phyloP scores from a whole-genome alignment of 1,284 basidiomycete species.

The Tilletia indica region DNA sequence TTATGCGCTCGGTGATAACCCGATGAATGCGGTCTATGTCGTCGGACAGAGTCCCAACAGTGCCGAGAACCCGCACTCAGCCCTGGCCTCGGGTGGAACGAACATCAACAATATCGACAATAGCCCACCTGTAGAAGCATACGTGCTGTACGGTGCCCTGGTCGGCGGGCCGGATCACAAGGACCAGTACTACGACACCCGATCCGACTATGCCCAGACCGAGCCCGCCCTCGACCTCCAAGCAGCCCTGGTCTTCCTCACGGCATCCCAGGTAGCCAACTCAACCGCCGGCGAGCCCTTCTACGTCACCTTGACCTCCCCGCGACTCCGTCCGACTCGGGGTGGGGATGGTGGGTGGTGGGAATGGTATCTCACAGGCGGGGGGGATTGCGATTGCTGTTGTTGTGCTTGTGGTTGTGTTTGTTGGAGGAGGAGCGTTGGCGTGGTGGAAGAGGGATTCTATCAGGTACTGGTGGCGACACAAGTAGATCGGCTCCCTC shows the following conservation, averaged over 20 bases:
- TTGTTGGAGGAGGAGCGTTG: slow-evolving; percentile 52
- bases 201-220: slow-evolving; percentile 76
- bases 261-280: slow-evolving; percentile 70
- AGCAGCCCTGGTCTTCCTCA: slow-evolving; percentile 77
- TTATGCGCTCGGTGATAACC: slow-evolving; percentile 80
- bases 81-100: slow-evolving; percentile 75
- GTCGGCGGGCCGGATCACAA: slow-evolving; percentile 78
- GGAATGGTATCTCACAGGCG: slow-evolving; percentile 59
- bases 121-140: slow-evolving; percentile 68
- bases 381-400: slow-evolving; percentile 64
- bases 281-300: slow-evolving; percentile 70
- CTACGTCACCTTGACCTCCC: slow-evolving; percentile 72
- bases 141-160: slow-evolving; percentile 80
- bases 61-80: slow-evolving; percentile 82
- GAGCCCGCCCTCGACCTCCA: slow-evolving; percentile 72
- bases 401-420: slow-evolving; percentile 66
- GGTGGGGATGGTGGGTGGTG: slow-evolving; percentile 67
- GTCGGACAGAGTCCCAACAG: slow-evolving; percentile 86
- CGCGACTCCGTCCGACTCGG: slow-evolving; percentile 64
- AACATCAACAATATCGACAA: slow-evolving; percentile 65
- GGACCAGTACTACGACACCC: slow-evolving; percentile 77
- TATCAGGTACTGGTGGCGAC: slow-evolving; percentile 6
- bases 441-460: neutral
- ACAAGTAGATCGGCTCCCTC: neutral
- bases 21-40: slow-evolving; percentile 76